Base-by-base conservation (phyloP, 495 filamentous ascomycete genomes). In the Penicillium taxi region DNA sequence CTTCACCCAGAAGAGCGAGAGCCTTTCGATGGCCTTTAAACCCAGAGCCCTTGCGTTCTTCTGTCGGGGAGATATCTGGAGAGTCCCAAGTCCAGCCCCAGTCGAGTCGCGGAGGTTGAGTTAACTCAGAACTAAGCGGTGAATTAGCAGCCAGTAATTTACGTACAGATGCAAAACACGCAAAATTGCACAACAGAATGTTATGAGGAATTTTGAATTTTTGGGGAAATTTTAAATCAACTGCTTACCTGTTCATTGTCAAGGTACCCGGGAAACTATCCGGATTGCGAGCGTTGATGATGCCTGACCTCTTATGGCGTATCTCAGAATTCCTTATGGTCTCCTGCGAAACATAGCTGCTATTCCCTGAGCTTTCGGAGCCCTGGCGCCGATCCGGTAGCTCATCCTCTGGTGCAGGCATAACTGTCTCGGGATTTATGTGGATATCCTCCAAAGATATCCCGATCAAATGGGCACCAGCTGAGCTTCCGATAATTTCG, bases 321-420 rank as follows among this genome's bases (percentile, higher is more conserved):
- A 23, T 37, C 15, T 56, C 54, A 28, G 46, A 46, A 22, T 66
- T 63, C 39, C 52, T 64, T 17, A 72, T 50, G 4, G 63, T 72
- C 19, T 67, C 65, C 32, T 72, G 66, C n/a, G 67, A 65, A 18
- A 56, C 44, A 41, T 53, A 65, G 45, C 66, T 68, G 29, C 55
- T 50, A 25, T 52, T 56, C 20, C 56, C 64, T 18, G 66, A 63
- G 56, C 63, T 66, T 35, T 56, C 66, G 7, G 67, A 68, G 38
- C 56, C 68, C 52, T 68, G 61, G 28, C 67, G 57, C 19, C 52
- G 55, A 41, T 60, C 56, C 18, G 54, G 31, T 44, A 45, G 50
- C 19, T 62, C 52, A 22, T 48, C 52, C 27, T 57, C 59, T 13
- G 46, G 56, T 43, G 48, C 54, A 22, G 59, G 56, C 64, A 67